Base-by-base conservation (phyloP, 164 flowering plant species). In the Dillenia turbinata region DNA sequence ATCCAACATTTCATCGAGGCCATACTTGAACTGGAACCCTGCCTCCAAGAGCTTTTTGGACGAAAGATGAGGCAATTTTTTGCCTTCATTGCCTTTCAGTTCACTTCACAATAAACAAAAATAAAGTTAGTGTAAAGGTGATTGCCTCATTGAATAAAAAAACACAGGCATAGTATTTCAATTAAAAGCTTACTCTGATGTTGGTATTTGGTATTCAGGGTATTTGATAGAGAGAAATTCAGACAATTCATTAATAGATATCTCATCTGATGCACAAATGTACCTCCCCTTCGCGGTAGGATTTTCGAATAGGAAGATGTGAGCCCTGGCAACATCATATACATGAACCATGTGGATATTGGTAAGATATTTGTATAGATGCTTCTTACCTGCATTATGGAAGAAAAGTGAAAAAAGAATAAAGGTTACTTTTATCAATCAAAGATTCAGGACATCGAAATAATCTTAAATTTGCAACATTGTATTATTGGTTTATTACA, bases 1-100 rank as follows among this genome's bases (percentile, higher is more conserved):
- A 57, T 65, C 68, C 33, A 66, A 78, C 80, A 84, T 87, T 10
- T 83, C 92, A 8, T 83, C 77, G 1, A 78, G 50, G 4, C 82
- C 77, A 47, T 79, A 65, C 59, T 73, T 69, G 53, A 58, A 83
- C 58, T 74, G 59, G 69, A 83, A 87, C 13, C 92, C 89, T 33
- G 73, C 11, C 63, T 74, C 83, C 60, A 75, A 9, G 0, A 84
- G 77, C 68, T 84, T 86, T 77, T 77, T 71, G 4, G 89, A 69
- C 9, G 86, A 75, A 8, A 78, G 16, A 0, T 71, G 40, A 33
- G 19, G 10, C 0, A 60, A 60, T 5, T 57, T 15, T 45, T 49
- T 56, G 10, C 9, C 71, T 71, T 56, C 62, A 24, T 47, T 62
- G 47, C 15, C 68, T 57, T 16, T 50, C 57, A 69, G 17, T 16